Conservation (phyloP, 371 early-diverging fungal species). For the Dichotomocladium elegans region DNA sequence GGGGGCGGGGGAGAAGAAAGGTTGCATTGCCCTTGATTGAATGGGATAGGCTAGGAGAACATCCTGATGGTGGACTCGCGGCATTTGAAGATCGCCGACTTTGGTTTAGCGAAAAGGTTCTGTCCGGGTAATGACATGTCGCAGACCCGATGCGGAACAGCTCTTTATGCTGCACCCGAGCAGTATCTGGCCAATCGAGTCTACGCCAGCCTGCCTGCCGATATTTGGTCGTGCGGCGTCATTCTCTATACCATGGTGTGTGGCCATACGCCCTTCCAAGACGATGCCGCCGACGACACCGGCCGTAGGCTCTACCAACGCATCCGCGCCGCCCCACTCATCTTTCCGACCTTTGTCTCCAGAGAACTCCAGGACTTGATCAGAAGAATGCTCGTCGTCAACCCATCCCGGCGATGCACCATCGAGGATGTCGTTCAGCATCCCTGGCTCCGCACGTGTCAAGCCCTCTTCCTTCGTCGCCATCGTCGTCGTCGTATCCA, state of each 20-base stretch:
- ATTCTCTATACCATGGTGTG: constrained; percentile 78
- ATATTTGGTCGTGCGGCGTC: constrained; percentile 95
- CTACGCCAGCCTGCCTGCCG: constrained; percentile 96
- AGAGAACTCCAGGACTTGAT: constrained; percentile 58
- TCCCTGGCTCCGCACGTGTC: constrained; percentile 53
- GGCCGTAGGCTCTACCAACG: constrained; percentile 90
- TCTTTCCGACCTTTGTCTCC: constrained; percentile 60
- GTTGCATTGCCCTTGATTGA: neutral
- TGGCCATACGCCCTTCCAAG: constrained; percentile 84
- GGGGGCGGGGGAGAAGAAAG: no score
- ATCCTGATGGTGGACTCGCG: no score
- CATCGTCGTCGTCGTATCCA: no score
- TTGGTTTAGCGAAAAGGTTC: constrained; percentile 99
- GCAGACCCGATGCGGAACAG: constrained; percentile 94
- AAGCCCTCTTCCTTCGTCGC: constrained; percentile 30
- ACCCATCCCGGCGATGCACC: constrained; percentile 62
- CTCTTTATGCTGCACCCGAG: constrained; percentile 98
- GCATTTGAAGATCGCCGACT: constrained; percentile 99
- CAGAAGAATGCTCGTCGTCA: constrained; percentile 51
- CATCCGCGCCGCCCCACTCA: constrained; percentile 75
- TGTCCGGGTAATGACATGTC: constrained; percentile 70
- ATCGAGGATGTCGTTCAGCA: constrained; percentile 87
- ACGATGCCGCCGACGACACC: constrained; percentile 70
- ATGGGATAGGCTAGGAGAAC: no score
- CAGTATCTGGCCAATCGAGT: constrained; percentile 79